Conservation (phyloP, 352 stramenopile species). For the Thraustochytrium sp. region DNA sequence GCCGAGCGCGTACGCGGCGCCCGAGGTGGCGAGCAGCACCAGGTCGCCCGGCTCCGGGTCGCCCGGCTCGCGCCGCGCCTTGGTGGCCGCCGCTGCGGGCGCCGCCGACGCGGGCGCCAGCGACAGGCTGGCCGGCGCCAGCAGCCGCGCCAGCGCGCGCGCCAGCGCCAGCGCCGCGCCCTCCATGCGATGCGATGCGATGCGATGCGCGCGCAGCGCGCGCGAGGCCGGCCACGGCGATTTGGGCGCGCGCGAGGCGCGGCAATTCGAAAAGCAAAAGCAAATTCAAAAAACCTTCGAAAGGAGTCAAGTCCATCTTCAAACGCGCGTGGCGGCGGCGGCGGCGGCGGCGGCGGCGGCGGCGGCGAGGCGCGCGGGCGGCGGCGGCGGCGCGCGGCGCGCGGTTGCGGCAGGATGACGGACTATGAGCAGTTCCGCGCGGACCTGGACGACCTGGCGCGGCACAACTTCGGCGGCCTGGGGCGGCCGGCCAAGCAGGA, state of each 20-base stretch:
- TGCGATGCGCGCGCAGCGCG: too few species aligned
- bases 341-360: neutral
- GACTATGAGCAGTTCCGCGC: constrained; percentile 4
- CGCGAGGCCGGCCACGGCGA: too few species aligned
- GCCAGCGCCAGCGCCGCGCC: neutral
- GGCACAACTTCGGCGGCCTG: constrained; percentile 21
- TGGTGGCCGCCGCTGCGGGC: neutral
- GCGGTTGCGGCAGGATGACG: neutral
- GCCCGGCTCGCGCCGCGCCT: neutral
- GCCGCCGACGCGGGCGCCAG: neutral
- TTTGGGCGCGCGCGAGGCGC: too few species aligned
- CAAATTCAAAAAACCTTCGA: neutral
- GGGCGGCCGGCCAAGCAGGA: neutral
- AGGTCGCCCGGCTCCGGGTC: neutral
- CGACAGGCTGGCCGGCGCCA: neutral
- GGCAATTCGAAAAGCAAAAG: too few species aligned
- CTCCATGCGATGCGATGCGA: neutral
- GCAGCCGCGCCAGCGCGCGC: neutral
- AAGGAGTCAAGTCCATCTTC: neutral
- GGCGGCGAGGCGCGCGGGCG: neutral
- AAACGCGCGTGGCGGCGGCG: neutral
- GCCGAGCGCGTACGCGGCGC: neutral
- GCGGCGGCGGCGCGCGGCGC: neutral
- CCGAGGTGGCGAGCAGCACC: neutral
- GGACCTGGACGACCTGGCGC: neutral